phyloP scores from a whole-genome alignment of 2,329 filamentous ascomycete genomes.

The Penicillium concentricum region DNA sequence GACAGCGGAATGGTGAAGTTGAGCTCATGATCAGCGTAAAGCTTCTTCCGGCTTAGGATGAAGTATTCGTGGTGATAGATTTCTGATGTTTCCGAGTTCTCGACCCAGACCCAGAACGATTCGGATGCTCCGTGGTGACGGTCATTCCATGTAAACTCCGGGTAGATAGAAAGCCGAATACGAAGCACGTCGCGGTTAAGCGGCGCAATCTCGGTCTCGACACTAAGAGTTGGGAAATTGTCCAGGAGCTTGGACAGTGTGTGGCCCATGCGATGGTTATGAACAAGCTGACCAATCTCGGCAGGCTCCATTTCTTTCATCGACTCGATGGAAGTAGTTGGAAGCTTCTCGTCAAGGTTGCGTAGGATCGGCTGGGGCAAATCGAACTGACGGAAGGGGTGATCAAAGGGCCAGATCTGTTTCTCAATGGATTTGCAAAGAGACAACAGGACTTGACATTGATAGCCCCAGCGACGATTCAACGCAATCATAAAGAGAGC shows the following conservation, averaged over 20 bases:
- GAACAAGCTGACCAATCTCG: slow-evolving; percentile 87
- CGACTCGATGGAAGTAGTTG: slow-evolving; percentile 70
- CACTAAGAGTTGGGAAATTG: slow-evolving; percentile 86
- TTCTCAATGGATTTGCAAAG: slow-evolving; percentile 97
- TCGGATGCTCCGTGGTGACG: slow-evolving; percentile 90
- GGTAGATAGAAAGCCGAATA: slow-evolving; percentile 81
- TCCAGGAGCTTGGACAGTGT: slow-evolving; percentile 78
- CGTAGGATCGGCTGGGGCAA: slow-evolving; percentile 78
- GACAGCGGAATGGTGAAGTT: slow-evolving; percentile 96
- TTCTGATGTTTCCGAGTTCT: slow-evolving; percentile 95
- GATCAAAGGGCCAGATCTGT: slow-evolving; percentile 90
- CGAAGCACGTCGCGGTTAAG: slow-evolving; percentile 90
- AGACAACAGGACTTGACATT: slow-evolving; percentile 86
- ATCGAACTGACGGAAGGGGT: slow-evolving; percentile 94
- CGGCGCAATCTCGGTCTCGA: slow-evolving; percentile 93
- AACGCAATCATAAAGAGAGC: slow-evolving; percentile 97
- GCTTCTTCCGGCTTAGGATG: slow-evolving; percentile 82
- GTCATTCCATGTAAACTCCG: slow-evolving; percentile 94
- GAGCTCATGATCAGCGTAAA: slow-evolving; percentile 94
- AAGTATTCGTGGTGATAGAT: slow-evolving; percentile 99
- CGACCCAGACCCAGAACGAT: slow-evolving; percentile 98
- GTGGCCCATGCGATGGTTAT: slow-evolving; percentile 83
- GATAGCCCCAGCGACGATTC: slow-evolving; percentile 92
- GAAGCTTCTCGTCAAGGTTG: slow-evolving; percentile 78
- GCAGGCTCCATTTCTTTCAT: slow-evolving; percentile 89